These are phyloP conservation scores for Exserohilum turcica DNA, from an alignment of 2,329 filamentous ascomycete species.

Conservation along the genomic window DNA sequence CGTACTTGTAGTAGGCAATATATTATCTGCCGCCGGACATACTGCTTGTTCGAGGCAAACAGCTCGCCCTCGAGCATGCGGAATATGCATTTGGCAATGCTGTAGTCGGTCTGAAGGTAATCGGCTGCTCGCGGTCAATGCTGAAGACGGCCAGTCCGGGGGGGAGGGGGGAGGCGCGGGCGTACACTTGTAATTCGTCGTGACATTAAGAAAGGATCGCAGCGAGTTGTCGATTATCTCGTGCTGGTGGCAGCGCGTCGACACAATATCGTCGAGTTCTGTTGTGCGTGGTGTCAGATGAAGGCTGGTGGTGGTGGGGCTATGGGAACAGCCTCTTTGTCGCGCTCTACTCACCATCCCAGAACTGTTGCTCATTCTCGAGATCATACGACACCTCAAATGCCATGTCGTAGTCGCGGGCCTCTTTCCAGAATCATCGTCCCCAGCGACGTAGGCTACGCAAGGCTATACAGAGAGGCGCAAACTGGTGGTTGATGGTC, in stretches of 20 bases:
- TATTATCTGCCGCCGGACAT: slow-evolving; percentile 90
- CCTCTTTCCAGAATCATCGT: slow-evolving; percentile 46
- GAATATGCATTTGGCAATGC: slow-evolving; percentile 79
- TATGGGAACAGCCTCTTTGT: slow-evolving; percentile 22
- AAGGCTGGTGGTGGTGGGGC: slow-evolving; percentile 24
- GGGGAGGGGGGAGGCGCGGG: neutral
- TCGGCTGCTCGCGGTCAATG: slow-evolving; percentile 58
- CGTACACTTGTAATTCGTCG: slow-evolving; percentile 71
- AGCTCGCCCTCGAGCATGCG: slow-evolving; percentile 76
- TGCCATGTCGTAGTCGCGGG: slow-evolving; percentile 60
- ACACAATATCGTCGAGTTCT: slow-evolving; percentile 72
- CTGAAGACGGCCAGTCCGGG: neutral
- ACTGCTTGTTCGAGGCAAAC: slow-evolving; percentile 76
- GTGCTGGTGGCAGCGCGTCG: slow-evolving; percentile 63
- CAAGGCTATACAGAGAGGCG: slow-evolving; percentile 23
- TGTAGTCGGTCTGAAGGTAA: slow-evolving; percentile 76
- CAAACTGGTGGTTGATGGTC: slow-evolving; percentile 28
- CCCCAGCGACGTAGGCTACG: slow-evolving; percentile 30
- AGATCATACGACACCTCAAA: slow-evolving; percentile 71
- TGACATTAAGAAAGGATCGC: slow-evolving; percentile 80
- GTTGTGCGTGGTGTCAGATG: slow-evolving; percentile 29
- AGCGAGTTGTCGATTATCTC: slow-evolving; percentile 82
- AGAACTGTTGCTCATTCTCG: slow-evolving; percentile 85
- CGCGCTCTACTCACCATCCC: slow-evolving; percentile 67
- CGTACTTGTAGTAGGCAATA: slow-evolving; percentile 77